These are phyloP conservation scores for Platanthera zijinensis DNA, from an alignment of 106 monocot genomes.

Conservation along the genomic window DNA sequence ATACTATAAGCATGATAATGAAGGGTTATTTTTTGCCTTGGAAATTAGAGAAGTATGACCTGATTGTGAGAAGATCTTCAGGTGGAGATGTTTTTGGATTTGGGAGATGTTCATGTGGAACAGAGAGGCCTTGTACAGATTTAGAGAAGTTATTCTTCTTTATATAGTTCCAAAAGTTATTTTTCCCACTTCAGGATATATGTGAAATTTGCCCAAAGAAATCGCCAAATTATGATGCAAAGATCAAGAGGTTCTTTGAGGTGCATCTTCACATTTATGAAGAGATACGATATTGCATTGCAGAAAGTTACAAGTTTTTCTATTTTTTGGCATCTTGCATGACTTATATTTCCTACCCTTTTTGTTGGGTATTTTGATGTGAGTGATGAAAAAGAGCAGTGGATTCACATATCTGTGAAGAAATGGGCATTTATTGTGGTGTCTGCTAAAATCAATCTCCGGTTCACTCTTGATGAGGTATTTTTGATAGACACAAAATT, in stretches of 20 bases:
- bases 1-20: no score
- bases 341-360: background rate
- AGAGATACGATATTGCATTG: slow-evolving; percentile 92
- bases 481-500: no score
- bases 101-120: no score
- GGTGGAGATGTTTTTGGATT: no score
- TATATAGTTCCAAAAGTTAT: no score
- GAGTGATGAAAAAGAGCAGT: slow-evolving; percentile 74
- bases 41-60: no score
- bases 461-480: slow-evolving; percentile 80
- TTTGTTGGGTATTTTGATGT: slow-evolving; percentile 84
- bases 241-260: slow-evolving; percentile 87
- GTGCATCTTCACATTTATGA: slow-evolving; percentile 96
- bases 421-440: slow-evolving; percentile 88
- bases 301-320: slow-evolving; percentile 58
- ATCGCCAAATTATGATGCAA: slow-evolving; percentile 76
- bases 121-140: no score
- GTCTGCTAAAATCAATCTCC: slow-evolving; percentile 91
- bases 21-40: no score
- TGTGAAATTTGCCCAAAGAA: slow-evolving; percentile 85
- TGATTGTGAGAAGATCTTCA: no score
- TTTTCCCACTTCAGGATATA: slow-evolving; percentile 51
- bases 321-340: background rate
- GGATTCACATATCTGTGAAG: slow-evolving; percentile 81
- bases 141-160: no score